Base-by-base conservation (phyloP, 805 yeast species). In the Candida yuanshanica region DNA sequence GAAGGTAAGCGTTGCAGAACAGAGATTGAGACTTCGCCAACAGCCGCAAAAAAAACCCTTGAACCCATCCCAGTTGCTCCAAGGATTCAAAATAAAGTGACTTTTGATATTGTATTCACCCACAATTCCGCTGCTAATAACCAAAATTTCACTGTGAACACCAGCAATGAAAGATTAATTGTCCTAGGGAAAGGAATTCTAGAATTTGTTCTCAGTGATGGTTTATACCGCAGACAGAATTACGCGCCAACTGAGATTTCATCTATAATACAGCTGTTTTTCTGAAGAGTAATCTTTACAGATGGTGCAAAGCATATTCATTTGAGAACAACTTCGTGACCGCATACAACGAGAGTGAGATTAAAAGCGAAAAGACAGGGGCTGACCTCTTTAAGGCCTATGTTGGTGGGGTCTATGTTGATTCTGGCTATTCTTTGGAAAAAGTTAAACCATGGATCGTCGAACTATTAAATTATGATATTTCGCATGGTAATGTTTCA, bases 181-280 rank as follows among this genome's bases (percentile, higher is more conserved):
- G 87, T 85, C 54, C 64, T 85, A 32, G 96, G 96, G 12, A 95
- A 89, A 62, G 77, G 95, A 1, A 74, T 86, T 17, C 65, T 89
- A 3, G 14, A 18, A 10, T 31, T 17, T n/a, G n/a, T 31, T 9
- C 6, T 31, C 8, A 31, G 34, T 18, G 34, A 31, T 31, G 12
- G 7, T 3, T n/a, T 31, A 17, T 31, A 17, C 14, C 21, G 21
- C 14, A 31, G 11, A 8, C 21, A 17, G 16, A n/a, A 31, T 8
- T 17, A 18, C 8, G 17, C 12, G 6, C 21, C 20, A n/a, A 18
- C 12, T 7, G 34, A 31, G 18, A 31, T 31, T 20, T 4, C 34
- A 4, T 10, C 18, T 9, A 10, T 31, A n/a, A 31, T 12, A 11
- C 21, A 17, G 12, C 12, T 21, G 6, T 17, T 31, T 17, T 9